These are phyloP conservation scores for Heteromeles arbutifolia DNA, from an alignment of 306 rosid species.

Conservation along the genomic window DNA sequence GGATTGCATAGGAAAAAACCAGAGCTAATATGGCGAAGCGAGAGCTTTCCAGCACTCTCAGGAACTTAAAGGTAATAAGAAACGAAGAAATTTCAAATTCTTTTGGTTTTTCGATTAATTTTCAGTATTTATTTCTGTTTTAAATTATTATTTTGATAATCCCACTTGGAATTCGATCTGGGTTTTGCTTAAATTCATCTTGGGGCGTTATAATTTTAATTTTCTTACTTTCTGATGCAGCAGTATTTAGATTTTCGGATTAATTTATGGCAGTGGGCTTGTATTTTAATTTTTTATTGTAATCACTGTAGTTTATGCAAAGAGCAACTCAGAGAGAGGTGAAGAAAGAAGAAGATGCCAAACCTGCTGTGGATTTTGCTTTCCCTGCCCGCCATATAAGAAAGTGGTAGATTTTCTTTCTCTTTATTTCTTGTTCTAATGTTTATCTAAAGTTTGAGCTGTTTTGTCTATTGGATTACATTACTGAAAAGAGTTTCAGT, in stretches of 20 bases:
- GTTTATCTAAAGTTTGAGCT: background rate
- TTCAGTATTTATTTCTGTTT: background rate
- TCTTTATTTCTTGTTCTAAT: background rate
- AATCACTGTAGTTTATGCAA: constrained; percentile 67
- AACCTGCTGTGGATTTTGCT: constrained; percentile 35
- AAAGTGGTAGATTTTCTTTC: constrained; percentile 50
- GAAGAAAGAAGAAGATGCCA: constrained; percentile 60
- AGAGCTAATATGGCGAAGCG: constrained; percentile 49
- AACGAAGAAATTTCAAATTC: background rate
- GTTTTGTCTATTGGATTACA: background rate
- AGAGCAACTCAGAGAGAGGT: constrained; percentile 66
- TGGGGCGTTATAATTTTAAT: constrained; percentile 1
- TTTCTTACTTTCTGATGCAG: background rate
- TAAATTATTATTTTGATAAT: background rate
- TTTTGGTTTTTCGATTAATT: background rate
- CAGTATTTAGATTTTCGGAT: background rate
- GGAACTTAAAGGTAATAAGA: constrained; percentile 64
- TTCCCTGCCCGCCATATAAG: constrained; percentile 24
- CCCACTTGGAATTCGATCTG: constrained; percentile 1
- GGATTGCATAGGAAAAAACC: background rate
- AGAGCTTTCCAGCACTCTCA: constrained; percentile 71
- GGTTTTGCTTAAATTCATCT: background rate
- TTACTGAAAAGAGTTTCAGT: background rate
- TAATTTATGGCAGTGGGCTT: background rate
- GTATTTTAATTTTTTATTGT: background rate